A percentile compares a stretch with the other conserved stretches of the same genome.
Conservation (phyloP, 2,329 filamentous ascomycete genomes). For the Fusarium compactum region DNA sequence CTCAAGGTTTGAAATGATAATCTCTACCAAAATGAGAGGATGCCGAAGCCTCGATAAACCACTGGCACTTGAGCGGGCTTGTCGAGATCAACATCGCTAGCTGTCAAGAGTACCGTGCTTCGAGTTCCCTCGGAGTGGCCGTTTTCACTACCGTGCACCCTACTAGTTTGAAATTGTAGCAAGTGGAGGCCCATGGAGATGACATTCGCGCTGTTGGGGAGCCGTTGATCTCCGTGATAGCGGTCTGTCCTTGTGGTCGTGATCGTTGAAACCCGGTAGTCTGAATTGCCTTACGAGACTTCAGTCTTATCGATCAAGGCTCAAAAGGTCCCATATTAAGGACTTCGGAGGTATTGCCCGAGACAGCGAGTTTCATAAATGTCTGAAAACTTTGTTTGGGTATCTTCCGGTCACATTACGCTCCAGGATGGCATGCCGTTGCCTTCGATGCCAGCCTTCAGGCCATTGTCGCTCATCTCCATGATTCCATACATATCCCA, state of each 20-base stretch:
- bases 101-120: constrained; percentile 19
- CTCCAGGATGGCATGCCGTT: constrained; percentile 51
- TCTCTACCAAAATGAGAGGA: neutral
- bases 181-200: neutral
- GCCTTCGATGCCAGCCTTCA: constrained; percentile 53
- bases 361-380: neutral
- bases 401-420: constrained; percentile 28
- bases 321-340: neutral
- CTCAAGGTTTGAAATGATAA: neutral
- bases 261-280: constrained; percentile 29
- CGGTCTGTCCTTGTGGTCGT: constrained; percentile 1
- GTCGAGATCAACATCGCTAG: constrained; percentile 20
- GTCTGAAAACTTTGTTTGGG: neutral
- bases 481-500: constrained; percentile 58
- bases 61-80: neutral
- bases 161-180: neutral
- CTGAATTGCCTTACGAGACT: constrained; percentile 16
- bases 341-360: neutral
- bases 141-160: neutral
- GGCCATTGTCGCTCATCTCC: constrained; percentile 55
- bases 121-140: constrained; percentile 14
- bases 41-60: neutral
- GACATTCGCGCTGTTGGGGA: neutral
- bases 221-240: constrained; percentile 33
- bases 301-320: constrained; percentile 1